These are phyloP conservation scores for Nakaseomyces kungkrabaensis DNA, from an alignment of 1,139 yeast species.

Conservation along the genomic window DNA sequence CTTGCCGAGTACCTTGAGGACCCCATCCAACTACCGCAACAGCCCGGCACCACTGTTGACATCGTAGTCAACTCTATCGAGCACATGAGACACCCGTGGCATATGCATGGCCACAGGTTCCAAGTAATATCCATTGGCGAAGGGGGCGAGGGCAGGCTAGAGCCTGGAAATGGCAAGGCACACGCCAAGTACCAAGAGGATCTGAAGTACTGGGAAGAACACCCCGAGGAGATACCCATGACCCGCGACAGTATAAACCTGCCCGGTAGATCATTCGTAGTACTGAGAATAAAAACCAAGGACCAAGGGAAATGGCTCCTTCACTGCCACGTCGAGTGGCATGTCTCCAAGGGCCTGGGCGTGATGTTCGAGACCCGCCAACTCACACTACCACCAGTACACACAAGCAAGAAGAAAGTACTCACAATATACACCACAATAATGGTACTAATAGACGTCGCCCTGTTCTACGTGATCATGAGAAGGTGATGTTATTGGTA, in stretches of 20 bases:
- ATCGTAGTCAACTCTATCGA: slow-evolving; percentile 64
- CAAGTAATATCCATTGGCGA: slow-evolving; percentile 56
- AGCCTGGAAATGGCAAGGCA: slow-evolving; percentile 27
- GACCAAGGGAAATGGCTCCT: slow-evolving; percentile 75
- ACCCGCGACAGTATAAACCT: slow-evolving; percentile 57
- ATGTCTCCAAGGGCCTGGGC: slow-evolving; percentile 58
- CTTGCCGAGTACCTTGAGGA: slow-evolving; percentile 15
- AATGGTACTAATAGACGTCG: slow-evolving; percentile 4
- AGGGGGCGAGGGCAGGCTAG: slow-evolving; percentile 35
- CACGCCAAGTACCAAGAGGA: slow-evolving; percentile 16
- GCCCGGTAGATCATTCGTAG: slow-evolving; percentile 49
- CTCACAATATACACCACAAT: slow-evolving; percentile 3
- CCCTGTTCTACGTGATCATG: neutral
- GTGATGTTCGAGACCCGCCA: slow-evolving; percentile 38
- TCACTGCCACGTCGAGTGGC: slow-evolving; percentile 83
- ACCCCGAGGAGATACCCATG: slow-evolving; percentile 36
- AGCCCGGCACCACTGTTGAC: slow-evolving; percentile 52
- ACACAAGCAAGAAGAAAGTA: slow-evolving; percentile 1
- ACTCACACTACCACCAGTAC: neutral
- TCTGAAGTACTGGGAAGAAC: slow-evolving; percentile 14
- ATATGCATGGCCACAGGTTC: slow-evolving; percentile 78
- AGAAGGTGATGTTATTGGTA: neutral
- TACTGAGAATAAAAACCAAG: slow-evolving; percentile 49
- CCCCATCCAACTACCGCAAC: slow-evolving; percentile 32
- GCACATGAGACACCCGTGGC: slow-evolving; percentile 90